Percentiles rank a stretch among this genome's conserved stretches.
Conservation (phyloP, 2,329 filamentous ascomycete genomes). For the Pseudogymnoascus pannorum region DNA sequence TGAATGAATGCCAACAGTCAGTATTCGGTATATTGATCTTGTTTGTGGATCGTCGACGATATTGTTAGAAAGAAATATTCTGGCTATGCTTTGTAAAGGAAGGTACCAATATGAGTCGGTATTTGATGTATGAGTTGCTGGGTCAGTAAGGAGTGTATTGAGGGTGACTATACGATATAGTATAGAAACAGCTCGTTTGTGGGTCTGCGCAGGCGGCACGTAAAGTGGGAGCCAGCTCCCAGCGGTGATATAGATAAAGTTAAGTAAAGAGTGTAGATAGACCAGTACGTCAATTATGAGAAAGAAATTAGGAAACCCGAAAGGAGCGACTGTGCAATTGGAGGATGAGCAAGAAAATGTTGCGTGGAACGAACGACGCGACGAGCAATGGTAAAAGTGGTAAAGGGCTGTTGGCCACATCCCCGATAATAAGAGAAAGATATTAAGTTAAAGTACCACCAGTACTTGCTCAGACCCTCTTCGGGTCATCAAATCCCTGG, state of each 20-base stretch:
- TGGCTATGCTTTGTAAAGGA: conserved; percentile 20
- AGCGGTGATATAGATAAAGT: conserved; percentile 38
- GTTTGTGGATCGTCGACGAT: conserved; percentile 14
- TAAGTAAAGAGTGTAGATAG: conserved; percentile 5
- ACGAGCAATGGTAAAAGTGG: conserved; percentile 32
- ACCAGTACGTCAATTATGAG: conserved; percentile 21
- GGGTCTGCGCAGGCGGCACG: conserved; percentile 30
- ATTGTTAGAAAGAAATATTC: conserved; percentile 6
- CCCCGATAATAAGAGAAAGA: conserved; percentile 46
- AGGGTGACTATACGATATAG: conserved; percentile 34
- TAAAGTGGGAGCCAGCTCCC: conserved; percentile 50
- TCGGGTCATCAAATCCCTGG: conserved; percentile 17
- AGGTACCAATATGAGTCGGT: conserved; percentile 29
- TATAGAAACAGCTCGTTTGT: conserved; percentile 38
- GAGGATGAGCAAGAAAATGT: conserved; percentile 30
- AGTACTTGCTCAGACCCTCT: conserved; percentile 6
- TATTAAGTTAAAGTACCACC: conserved; percentile 18
- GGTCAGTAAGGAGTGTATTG: conserved; percentile 33
- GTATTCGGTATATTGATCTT: neutral
- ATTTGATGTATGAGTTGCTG: conserved; percentile 15
- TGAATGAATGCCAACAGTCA: neutral
- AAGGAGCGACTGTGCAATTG: conserved; percentile 45
- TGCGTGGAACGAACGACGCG: conserved; percentile 35
- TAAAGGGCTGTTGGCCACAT: conserved; percentile 43
- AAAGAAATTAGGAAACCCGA: conserved; percentile 36